Percentiles rank a stretch among this genome's conserved stretches.
Conservation (phyloP, 345 rosid species). For the Noccaea caerulescens region DNA sequence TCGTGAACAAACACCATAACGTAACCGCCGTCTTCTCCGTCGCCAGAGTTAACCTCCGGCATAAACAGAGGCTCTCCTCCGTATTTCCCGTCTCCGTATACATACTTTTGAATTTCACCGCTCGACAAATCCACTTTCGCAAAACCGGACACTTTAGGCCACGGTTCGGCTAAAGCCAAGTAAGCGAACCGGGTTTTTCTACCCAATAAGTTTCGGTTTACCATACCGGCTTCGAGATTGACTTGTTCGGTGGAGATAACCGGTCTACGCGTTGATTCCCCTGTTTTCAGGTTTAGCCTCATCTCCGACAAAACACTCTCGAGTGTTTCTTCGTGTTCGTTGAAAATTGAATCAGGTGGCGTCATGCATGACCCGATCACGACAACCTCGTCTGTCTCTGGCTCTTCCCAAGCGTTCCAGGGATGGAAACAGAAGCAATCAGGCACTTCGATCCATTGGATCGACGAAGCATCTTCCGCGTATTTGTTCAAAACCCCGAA, state of each 20-base stretch:
- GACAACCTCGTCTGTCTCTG: slow-evolving; percentile 72
- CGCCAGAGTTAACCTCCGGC: slow-evolving; percentile 41
- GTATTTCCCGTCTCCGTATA: slow-evolving; percentile 60
- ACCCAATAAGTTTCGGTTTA: slow-evolving; percentile 70
- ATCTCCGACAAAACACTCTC: slow-evolving; percentile 83
- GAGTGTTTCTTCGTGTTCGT: slow-evolving; percentile 72
- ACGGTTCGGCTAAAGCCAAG: slow-evolving; percentile 77
- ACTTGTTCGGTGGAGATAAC: slow-evolving; percentile 53
- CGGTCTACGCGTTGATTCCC: slow-evolving; percentile 66
- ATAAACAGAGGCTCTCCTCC: slow-evolving; percentile 84
- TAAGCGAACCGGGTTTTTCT: slow-evolving; percentile 68
- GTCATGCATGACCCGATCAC: slow-evolving; percentile 92
- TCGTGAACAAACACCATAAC: slow-evolving; percentile 70
- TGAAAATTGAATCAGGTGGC: slow-evolving; percentile 84
- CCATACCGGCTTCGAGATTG: slow-evolving; percentile 90
- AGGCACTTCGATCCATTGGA: slow-evolving; percentile 64
- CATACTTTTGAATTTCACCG: slow-evolving; percentile 56
- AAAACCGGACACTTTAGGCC: slow-evolving; percentile 91
- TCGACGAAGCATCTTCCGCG: slow-evolving; percentile 48
- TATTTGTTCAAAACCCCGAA: slow-evolving; percentile 70
- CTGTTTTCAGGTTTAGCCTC: slow-evolving; percentile 66
- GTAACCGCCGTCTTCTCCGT: slow-evolving; percentile 57
- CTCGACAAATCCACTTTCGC: slow-evolving; percentile 72
- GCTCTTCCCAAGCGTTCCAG: slow-evolving; percentile 96
- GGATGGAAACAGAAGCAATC: slow-evolving; percentile 88